Percentiles rank a stretch among this genome's conserved stretches.
These are phyloP conservation scores for Penicillium glabrum DNA, from an alignment of 2,329 filamentous ascomycete genomes.

Conservation along the genomic window DNA sequence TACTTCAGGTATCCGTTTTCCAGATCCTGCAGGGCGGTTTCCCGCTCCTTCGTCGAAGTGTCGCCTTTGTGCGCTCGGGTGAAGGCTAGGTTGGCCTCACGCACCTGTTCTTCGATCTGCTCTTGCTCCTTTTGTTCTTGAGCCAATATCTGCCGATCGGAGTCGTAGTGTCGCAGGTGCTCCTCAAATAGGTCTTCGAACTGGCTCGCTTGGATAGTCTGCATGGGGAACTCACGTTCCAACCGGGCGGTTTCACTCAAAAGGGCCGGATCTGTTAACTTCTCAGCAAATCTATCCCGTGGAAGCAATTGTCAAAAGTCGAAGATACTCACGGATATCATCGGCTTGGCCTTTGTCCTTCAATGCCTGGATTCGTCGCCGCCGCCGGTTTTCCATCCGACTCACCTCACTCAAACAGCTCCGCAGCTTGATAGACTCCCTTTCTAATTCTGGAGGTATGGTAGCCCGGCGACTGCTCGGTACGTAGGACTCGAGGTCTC, in stretches of 20 bases:
- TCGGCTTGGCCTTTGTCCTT: constrained; percentile 79
- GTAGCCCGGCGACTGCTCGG: constrained; percentile 78
- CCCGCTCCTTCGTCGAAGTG: constrained; percentile 68
- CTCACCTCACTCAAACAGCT: constrained; percentile 81
- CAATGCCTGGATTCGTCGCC: constrained; percentile 75
- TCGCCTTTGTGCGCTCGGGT: constrained; percentile 69
- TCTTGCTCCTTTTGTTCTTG: constrained; percentile 77
- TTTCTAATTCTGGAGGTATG: constrained; percentile 77
- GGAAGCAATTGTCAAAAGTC: not conserved
- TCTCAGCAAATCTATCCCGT: not conserved
- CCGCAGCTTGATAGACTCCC: constrained; percentile 73
- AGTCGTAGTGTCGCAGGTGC: constrained; percentile 77
- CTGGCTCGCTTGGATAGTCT: constrained; percentile 79
- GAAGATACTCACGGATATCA: constrained; percentile 67
- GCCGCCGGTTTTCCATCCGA: constrained; percentile 76
- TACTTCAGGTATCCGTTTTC: constrained; percentile 95
- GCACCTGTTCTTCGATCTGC: constrained; percentile 65
- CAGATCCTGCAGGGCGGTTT: constrained; percentile 80
- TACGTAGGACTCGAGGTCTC: constrained; percentile 82
- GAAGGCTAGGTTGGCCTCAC: constrained; percentile 76
- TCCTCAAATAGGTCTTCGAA: constrained; percentile 90
- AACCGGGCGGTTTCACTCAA: constrained; percentile 79
- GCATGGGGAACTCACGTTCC: constrained; percentile 82
- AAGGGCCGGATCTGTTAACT: constrained; percentile 64
- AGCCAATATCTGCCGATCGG: constrained; percentile 68